Conservation (phyloP, 2,329 filamentous ascomycete genomes). For the Aspergillus ochraceoroseus region DNA sequence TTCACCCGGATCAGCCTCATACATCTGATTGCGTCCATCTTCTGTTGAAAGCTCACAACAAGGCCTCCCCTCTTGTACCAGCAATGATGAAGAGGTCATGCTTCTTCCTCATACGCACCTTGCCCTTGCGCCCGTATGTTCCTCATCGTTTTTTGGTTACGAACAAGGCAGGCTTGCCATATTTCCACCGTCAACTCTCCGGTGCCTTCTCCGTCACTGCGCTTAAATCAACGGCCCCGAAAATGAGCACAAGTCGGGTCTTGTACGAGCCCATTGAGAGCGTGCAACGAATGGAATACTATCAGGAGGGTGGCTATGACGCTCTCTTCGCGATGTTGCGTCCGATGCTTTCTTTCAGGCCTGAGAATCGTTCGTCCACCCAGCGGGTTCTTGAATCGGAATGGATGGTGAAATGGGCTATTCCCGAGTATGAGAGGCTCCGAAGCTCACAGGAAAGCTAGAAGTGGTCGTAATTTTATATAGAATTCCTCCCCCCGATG, state of each 20-base stretch:
- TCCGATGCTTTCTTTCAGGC: constrained; percentile 28
- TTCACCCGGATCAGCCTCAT: constrained; percentile 1
- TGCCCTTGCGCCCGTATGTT: neutral
- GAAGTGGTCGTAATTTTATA: too few species aligned
- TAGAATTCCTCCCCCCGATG: too few species aligned
- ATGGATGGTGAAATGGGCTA: constrained; percentile 32
- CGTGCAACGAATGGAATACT: constrained; percentile 13
- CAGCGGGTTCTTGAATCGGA: constrained; percentile 26
- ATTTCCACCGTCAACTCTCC: too few species aligned
- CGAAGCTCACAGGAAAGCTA: too few species aligned
- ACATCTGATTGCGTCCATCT: constrained; percentile 1
- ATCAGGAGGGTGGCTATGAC: constrained; percentile 26
- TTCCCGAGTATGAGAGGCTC: constrained; percentile 23
- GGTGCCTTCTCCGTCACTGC: constrained; percentile 3
- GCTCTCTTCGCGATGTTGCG: constrained; percentile 20
- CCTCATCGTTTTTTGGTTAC: neutral
- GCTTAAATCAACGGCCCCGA: neutral
- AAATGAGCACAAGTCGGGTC: constrained; percentile 4
- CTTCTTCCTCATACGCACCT: neutral
- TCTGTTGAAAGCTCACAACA: neutral
- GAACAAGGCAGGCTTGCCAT: neutral
- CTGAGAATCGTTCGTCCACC: constrained; percentile 24
- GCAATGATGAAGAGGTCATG: neutral
- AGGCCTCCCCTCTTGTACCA: neutral
- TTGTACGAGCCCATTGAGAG: constrained; percentile 7